phyloP scores from a whole-genome alignment of 441 rosid species.

The Breynia disticha region DNA sequence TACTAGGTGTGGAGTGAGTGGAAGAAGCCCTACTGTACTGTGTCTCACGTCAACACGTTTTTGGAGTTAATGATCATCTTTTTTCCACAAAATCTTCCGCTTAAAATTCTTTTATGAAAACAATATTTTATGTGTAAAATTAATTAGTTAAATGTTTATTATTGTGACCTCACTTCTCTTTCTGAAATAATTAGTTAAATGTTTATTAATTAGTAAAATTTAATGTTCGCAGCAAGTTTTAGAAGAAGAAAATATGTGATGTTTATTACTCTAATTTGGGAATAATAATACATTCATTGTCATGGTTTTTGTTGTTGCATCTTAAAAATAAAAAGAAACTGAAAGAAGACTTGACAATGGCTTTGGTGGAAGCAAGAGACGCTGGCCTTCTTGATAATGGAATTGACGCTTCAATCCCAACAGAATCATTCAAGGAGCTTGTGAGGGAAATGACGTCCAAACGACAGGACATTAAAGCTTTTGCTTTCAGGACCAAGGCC shows the following conservation, averaged over 20 bases:
- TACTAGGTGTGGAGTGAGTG: conserved; percentile 9
- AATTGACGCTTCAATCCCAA: conserved; percentile 21
- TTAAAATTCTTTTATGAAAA: too few relatives aligned
- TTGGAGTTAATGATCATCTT: not conserved
- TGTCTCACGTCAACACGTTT: conserved; percentile 20
- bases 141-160: too few relatives aligned
- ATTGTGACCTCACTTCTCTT: too few relatives aligned
- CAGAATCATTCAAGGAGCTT: conserved; percentile 70
- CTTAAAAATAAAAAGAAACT: conserved; percentile 33
- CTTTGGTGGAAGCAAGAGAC: conserved; percentile 59
- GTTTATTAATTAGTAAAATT: too few relatives aligned
- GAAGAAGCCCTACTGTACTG: not conserved
- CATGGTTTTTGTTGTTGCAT: conserved; percentile 18
- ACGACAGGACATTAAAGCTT: conserved; percentile 57
- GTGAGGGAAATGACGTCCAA: conserved; percentile 54
- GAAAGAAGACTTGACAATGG: conserved; percentile 68
- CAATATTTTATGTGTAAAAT: too few relatives aligned
- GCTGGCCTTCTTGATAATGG: conserved; percentile 25
- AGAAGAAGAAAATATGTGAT: too few relatives aligned
- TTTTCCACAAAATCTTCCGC: too few relatives aligned
- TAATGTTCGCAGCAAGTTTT: too few relatives aligned
- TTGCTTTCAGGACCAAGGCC: conserved; percentile 72
- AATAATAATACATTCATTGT: too few relatives aligned
- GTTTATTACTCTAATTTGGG: too few relatives aligned
- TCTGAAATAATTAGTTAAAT: too few relatives aligned